phyloP scores from a whole-genome alignment of 352 stramenopile species.

The Globisporangium nodosum region DNA sequence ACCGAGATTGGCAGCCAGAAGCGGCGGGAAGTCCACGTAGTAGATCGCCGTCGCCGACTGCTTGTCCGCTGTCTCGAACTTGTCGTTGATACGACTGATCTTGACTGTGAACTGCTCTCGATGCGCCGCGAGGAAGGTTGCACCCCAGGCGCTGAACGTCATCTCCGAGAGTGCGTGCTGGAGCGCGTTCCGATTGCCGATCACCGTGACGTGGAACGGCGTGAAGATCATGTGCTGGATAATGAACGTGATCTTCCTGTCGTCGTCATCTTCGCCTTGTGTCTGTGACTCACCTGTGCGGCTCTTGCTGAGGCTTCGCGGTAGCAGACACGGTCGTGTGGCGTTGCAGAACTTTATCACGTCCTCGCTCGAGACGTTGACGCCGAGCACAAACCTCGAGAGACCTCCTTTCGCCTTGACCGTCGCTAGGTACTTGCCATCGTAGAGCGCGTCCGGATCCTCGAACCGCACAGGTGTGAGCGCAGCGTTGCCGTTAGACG shows the following conservation, averaged over 20 bases:
- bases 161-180: conserved; percentile 27
- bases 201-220: conserved; percentile 33
- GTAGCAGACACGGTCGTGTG: conserved; percentile 41
- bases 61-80: conserved; percentile 13
- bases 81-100: conserved; percentile 25
- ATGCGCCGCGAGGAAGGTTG: conserved; percentile 15
- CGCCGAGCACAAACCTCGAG: conserved; percentile 37
- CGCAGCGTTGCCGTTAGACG: conserved; percentile 12
- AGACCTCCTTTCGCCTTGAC: conserved; percentile 32
- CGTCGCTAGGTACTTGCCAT: conserved; percentile 35
- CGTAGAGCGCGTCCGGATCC: conserved; percentile 37
- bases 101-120: conserved; percentile 32
- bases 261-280: background rate
- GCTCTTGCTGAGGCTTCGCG: conserved; percentile 25
- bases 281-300: background rate
- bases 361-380: conserved; percentile 41
- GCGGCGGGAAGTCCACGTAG: conserved; percentile 10
- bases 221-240: conserved; percentile 27
- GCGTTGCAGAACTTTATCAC: conserved; percentile 42
- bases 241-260: conserved; percentile 18
- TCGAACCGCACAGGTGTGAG: conserved; percentile 43
- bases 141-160: conserved; percentile 27
- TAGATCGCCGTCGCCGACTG: conserved; percentile 22
- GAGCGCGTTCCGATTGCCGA: conserved; percentile 33
- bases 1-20: background rate